Conservation (phyloP, 805 yeast species). For the Wickerhamomyces xylosicus region DNA sequence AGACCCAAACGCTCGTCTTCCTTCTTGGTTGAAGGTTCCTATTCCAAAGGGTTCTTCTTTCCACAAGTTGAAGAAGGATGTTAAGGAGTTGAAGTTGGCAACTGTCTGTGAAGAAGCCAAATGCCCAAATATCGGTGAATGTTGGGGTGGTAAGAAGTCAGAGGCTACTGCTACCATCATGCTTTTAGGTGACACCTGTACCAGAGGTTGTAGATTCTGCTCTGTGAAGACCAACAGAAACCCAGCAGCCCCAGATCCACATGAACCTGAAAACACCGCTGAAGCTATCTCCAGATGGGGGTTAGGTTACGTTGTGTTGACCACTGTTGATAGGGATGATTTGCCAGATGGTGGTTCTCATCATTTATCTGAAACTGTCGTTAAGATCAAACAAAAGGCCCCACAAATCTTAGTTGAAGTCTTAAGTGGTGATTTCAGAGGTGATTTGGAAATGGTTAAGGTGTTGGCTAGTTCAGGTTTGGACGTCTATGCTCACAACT, state of each 20-base stretch:
- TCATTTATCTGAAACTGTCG: conserved; percentile 84
- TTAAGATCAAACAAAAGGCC: conserved; percentile 73
- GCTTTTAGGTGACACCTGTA: conserved; percentile 97
- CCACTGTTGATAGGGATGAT: conserved; percentile 97
- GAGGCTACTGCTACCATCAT: conserved; percentile 96
- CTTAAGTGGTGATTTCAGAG: conserved; percentile 90
- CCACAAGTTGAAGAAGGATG: conserved; percentile 72
- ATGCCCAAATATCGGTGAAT: conserved; percentile 98
- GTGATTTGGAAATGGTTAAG: conserved; percentile 73
- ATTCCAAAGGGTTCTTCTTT: conserved; percentile 92
- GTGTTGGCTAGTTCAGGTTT: conserved; percentile 77
- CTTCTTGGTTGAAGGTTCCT: conserved; percentile 90
- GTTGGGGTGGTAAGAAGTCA: conserved; percentile 94
- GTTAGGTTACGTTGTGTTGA: conserved; percentile 90
- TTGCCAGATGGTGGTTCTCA: conserved; percentile 85
- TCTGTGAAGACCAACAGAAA: conserved; percentile 86
- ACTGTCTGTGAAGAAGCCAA: conserved; percentile 99
- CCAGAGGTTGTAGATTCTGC: conserved; percentile 98
- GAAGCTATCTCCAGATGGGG: conserved; percentile 98
- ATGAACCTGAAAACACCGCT: conserved; percentile 96
- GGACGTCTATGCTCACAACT: conserved; percentile 94
- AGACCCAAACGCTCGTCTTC: conserved; percentile 65
- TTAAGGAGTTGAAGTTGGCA: conserved; percentile 77
- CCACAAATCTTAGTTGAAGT: conserved; percentile 91
- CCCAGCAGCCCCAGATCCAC: conserved; percentile 87